Evolutionary conservation across 1,284 basidiomycete genomes (phyloP), one percentile per base, ranked within the genome.

Genomic region (Polyporus tsugae): DNA sequence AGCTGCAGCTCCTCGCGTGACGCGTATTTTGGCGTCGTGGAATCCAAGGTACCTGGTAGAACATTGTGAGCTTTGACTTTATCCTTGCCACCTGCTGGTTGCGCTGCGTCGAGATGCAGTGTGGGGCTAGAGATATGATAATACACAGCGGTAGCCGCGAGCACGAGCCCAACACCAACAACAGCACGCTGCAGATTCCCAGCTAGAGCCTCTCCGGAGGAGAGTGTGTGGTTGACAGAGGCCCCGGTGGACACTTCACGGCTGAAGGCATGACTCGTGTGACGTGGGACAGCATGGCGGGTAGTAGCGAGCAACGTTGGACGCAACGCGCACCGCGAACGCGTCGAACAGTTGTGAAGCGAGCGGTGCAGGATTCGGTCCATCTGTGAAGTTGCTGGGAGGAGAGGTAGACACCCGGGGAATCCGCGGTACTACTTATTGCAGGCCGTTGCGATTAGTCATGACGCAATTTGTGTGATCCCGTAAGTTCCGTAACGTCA

Each of bases 1-100:
- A 80, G 73, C 72, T 83, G 73, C 22, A 91, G 72, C 65, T 89
- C 87, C 52, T 81, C 74, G 55, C 67, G 70, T 6, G 69, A 70
- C 10, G 69, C 72, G n/a, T 73, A 74, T 63, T 70, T 60, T 4
- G 62, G 63, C 9, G 15, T 55, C 19, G 29, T 13, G 17, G 4
- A 19, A 29, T 53, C 25, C 22, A 25, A 29, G 25, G 15, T 17
- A 7, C 13, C 53, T 19, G 29, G 53, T 10, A 10, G 6, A 10
- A 35, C 5, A 19, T 3, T 33, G 19, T 19, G 15, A 29, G 5
- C 29, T 19, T 33, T 19, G 29, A 7, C 13, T 35, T 55, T 17
- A 35, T 17, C 53, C 33, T 55, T 29, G 53, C 15, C 2, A 29
- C 29, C 33, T 35, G 53, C 53, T 9, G 29, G 33, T 6, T 11